phyloP scores from a whole-genome alignment of 345 rosid species.

The Ailanthus altissimus region DNA sequence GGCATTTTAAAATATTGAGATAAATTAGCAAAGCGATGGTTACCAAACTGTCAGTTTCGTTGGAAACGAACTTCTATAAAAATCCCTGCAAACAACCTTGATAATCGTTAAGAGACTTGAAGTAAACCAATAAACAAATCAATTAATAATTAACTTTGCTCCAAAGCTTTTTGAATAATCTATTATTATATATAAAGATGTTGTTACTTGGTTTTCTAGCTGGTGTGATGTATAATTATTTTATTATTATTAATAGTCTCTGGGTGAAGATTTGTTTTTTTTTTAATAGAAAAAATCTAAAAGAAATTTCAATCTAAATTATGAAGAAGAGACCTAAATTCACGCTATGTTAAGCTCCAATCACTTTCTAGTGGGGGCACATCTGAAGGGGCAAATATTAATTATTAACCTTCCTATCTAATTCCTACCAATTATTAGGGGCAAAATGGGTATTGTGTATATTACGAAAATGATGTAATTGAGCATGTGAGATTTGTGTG shows the following conservation, averaged over 20 bases:
- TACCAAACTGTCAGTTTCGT: conserved; percentile 28
- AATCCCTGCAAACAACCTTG: conserved; percentile 32
- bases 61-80: conserved; percentile 26
- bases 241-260: background rate
- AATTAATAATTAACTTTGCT: background rate
- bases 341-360: background rate
- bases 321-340: background rate
- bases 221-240: background rate
- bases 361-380: background rate
- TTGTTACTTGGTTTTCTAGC: background rate
- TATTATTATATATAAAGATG: background rate
- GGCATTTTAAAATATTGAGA: background rate
- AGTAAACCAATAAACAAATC: conserved; percentile 4
- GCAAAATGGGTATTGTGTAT: background rate
- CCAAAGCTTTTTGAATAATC: background rate
- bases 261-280: background rate
- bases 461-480: background rate
- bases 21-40: conserved; percentile 1
- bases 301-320: background rate
- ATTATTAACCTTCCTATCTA: background rate
- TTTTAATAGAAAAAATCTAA: background rate
- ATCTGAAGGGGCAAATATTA: background rate
- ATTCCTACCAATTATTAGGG: background rate
- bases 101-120: conserved; percentile 15
- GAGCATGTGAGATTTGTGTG: background rate